Conservation (phyloP, 805 yeast species). For the Zygoascus tannicola region DNA sequence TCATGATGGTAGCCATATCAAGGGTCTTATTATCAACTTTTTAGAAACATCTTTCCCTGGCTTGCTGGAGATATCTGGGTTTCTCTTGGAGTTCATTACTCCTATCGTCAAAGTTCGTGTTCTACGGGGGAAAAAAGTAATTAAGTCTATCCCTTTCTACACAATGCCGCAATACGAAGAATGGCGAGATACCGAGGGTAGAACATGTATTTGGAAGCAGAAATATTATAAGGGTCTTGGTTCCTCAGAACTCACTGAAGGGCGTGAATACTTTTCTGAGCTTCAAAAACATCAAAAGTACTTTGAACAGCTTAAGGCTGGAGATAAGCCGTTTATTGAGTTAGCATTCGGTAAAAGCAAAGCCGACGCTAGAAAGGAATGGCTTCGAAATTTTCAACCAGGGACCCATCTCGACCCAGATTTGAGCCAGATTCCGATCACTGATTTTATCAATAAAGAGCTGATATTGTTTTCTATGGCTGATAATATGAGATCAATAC, state of each 20-base stretch:
- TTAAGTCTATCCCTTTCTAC: slow-evolving; percentile 61
- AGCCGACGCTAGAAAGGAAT: slow-evolving; percentile 95
- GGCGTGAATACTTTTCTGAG: slow-evolving; percentile 78
- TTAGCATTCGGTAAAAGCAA: slow-evolving; percentile 89
- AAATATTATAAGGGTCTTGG: slow-evolving; percentile 99
- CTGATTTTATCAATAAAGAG: slow-evolving; percentile 92
- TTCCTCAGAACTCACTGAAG: slow-evolving; percentile 78
- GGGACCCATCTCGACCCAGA: slow-evolving; percentile 87
- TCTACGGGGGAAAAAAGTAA: slow-evolving; percentile 37
- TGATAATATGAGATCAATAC: slow-evolving; percentile 91
- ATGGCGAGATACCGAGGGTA: slow-evolving; percentile 85
- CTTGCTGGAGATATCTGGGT: slow-evolving; percentile 79
- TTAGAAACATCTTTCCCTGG: slow-evolving; percentile 94
- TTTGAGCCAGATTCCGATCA: slow-evolving; percentile 68
- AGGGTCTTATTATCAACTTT: slow-evolving; percentile 89
- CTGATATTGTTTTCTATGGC: slow-evolving; percentile 93
- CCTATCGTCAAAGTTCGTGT: slow-evolving; percentile 90
- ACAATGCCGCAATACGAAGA: slow-evolving; percentile 92
- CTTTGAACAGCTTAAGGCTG: slow-evolving; percentile 69
- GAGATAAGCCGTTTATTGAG: slow-evolving; percentile 69
- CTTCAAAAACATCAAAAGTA: slow-evolving; percentile 78
- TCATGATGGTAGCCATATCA: slow-evolving; percentile 98
- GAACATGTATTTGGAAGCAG: slow-evolving; percentile 69
- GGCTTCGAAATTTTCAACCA: slow-evolving; percentile 85
- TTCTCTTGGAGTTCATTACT: slow-evolving; percentile 86